Base-by-base conservation (phyloP, 768 basidiomycete genomes). In the Hericium alpestre region DNA sequence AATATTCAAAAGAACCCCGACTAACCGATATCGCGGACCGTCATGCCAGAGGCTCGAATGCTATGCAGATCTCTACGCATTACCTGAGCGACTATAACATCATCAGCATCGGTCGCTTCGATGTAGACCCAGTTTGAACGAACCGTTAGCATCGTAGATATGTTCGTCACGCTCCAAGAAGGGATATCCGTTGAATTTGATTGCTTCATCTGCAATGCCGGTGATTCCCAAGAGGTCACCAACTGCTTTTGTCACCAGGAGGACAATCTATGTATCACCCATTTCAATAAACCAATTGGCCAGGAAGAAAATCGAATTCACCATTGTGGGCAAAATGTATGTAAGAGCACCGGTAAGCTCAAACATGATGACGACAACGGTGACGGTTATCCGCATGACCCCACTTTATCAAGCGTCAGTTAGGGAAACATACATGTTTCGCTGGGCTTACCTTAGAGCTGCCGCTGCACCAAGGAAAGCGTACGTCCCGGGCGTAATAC, bases 331-430 rank as follows among this genome's bases (percentile, higher is more conserved):
- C 25, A 99, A 72, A 63, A 98, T 94, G 67, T 99, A 98, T 18
- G 93, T 97, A 65, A 98, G 70, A 6, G 96, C 95, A 12, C 96
- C 96, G 3, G 96, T 99, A 18, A 99, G 77, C 66, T 98, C 95
- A 68, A 97, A 98, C 93, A 99, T 98, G 70, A 99, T 94, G 38
- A 98, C 96, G 8, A 98, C 96, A 5, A 99, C 93, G 0, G 94
- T 92, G 25, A 98, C 93, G 0, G 96, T 99, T 57, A 98, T 90
- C 63, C 94, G 81, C 81, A 97, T 99, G 54, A 98, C 84, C 38
- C 96, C 95, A 55, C 96, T 95, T 65, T 9, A 38, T 38, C 37
- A 4, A 53, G 16, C 2, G 38, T 25, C 37, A n/a, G 7, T 49
- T 32, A 32, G 8, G 32, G 10, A 11, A 18, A 25, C 8, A 37